phyloP scores from a whole-genome alignment of 1,284 basidiomycete species.

The Moniliophthora roreri region DNA sequence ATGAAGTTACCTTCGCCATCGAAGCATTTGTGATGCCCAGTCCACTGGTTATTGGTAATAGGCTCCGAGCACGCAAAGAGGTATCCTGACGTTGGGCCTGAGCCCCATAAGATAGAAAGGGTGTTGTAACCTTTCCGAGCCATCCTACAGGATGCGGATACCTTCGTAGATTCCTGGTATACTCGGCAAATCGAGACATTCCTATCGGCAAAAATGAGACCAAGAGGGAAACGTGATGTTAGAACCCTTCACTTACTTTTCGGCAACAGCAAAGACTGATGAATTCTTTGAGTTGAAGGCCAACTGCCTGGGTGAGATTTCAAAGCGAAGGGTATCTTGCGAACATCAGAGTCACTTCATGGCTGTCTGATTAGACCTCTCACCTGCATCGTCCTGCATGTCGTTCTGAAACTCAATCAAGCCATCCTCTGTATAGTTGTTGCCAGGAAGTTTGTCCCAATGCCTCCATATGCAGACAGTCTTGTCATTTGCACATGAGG shows the following conservation, averaged over 20 bases:
- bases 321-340: slow-evolving; percentile 16
- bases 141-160: too few relatives aligned
- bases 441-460: not conserved
- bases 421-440: not conserved
- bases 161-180: too few relatives aligned
- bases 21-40: slow-evolving; percentile 52
- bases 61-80: slow-evolving; percentile 63
- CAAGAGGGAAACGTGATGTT: not conserved
- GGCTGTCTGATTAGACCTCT: slow-evolving; percentile 11
- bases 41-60: slow-evolving; percentile 28
- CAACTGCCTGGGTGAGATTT: slow-evolving; percentile 27
- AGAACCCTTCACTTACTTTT: slow-evolving; percentile 15
- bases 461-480: slow-evolving; percentile 29
- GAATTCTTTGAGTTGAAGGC: slow-evolving; percentile 38
- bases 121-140: slow-evolving; percentile 35
- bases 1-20: slow-evolving; percentile 32
- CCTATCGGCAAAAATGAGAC: not conserved
- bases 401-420: not conserved
- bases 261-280: slow-evolving; percentile 35
- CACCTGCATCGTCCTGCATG: slow-evolving; percentile 5
- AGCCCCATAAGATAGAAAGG: slow-evolving; percentile 59
- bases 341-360: too few relatives aligned
- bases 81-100: slow-evolving; percentile 31
- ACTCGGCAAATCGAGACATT: slow-evolving; percentile 3
- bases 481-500: slow-evolving; percentile 25